A percentile compares a stretch with the other conserved stretches of the same genome.
Conservation (phyloP, 495 filamentous ascomycete genomes). For the Glonium stellatum region DNA sequence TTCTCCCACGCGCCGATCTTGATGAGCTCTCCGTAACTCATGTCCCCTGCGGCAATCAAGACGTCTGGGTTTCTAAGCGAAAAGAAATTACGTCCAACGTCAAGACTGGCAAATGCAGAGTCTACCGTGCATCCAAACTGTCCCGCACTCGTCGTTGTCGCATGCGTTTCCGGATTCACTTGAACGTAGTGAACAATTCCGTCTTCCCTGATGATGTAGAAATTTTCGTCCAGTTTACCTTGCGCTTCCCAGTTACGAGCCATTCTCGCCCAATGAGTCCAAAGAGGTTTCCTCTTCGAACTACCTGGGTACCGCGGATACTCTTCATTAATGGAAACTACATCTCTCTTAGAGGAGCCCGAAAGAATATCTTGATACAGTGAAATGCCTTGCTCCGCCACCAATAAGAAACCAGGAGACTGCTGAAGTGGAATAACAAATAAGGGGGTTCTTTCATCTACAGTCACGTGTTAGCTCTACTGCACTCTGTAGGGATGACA, state of each 20-base stretch:
- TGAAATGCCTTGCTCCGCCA: slow-evolving; percentile 12
- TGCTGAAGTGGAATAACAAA: slow-evolving; percentile 21
- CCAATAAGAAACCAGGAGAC: slow-evolving; percentile 21
- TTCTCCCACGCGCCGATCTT: slow-evolving; percentile 20
- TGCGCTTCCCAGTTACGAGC: slow-evolving; percentile 10
- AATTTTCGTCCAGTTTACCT: slow-evolving; percentile 24
- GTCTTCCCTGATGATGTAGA: slow-evolving; percentile 44
- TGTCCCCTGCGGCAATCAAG: slow-evolving; percentile 71
- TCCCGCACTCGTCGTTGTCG: slow-evolving; percentile 42
- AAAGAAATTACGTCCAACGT: slow-evolving; percentile 29
- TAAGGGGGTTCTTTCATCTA: slow-evolving; percentile 23
- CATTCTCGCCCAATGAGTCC: slow-evolving; percentile 33
- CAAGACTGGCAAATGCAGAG: slow-evolving; percentile 56
- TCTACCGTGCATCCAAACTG: slow-evolving; percentile 56
- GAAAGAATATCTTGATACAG: slow-evolving; percentile 18
- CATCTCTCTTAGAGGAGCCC: slow-evolving; percentile 3
- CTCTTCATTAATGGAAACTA: background rate
- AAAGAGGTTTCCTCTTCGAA: slow-evolving; percentile 24
- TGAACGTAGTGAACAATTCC: slow-evolving; percentile 49
- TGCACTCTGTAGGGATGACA: too few relatives aligned
- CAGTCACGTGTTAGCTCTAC: background rate
- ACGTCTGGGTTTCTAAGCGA: slow-evolving; percentile 55
- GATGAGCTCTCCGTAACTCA: slow-evolving; percentile 54
- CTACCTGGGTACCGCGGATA: slow-evolving; percentile 4
- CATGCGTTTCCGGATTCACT: slow-evolving; percentile 30